These are phyloP conservation scores for Gryganskiella cystojenkinii DNA, from an alignment of 192 early-diverging fungal genomes.

Conservation along the genomic window DNA sequence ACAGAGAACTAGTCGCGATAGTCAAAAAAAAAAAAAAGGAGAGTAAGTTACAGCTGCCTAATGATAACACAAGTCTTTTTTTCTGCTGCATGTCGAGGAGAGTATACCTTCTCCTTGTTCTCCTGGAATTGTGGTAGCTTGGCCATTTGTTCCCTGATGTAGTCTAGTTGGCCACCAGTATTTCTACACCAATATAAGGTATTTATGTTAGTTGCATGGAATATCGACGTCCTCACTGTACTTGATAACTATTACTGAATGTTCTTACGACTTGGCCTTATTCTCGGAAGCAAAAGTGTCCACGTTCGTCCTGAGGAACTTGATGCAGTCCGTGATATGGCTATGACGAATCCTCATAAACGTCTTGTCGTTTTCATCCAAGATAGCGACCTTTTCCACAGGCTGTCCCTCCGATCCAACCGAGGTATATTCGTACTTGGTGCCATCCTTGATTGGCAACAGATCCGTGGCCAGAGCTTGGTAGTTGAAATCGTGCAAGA, in stretches of 20 bases:
- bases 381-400: slow-evolving; percentile 56
- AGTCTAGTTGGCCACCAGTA: slow-evolving; percentile 76
- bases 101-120: slow-evolving; percentile 60
- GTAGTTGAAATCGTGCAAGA: slow-evolving; percentile 98
- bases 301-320: slow-evolving; percentile 76
- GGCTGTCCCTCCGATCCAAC: slow-evolving; percentile 61
- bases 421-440: slow-evolving; percentile 70
- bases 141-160: slow-evolving; percentile 86
- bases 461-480: slow-evolving; percentile 97
- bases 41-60: neutral
- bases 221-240: neutral
- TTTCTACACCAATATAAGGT: slow-evolving; percentile 1
- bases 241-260: too few relatives aligned
- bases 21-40: neutral
- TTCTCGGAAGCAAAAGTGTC: slow-evolving; percentile 72
- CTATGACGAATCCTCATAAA: slow-evolving; percentile 83
- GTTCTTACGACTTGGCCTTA: slow-evolving; percentile 35
- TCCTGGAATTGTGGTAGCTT: slow-evolving; percentile 89
- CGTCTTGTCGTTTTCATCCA: slow-evolving; percentile 85
- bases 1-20: slow-evolving; percentile 53
- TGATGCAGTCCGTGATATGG: slow-evolving; percentile 85
- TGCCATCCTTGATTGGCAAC: slow-evolving; percentile 71
- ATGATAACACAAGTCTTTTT: too few relatives aligned
- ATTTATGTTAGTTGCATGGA: slow-evolving; percentile 3
- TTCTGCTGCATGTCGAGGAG: too few relatives aligned